A percentile compares a stretch with the other conserved stretches of the same genome.
Conservation (phyloP, 2,329 filamentous ascomycete genomes). For the Epichloe brachyelytri region DNA sequence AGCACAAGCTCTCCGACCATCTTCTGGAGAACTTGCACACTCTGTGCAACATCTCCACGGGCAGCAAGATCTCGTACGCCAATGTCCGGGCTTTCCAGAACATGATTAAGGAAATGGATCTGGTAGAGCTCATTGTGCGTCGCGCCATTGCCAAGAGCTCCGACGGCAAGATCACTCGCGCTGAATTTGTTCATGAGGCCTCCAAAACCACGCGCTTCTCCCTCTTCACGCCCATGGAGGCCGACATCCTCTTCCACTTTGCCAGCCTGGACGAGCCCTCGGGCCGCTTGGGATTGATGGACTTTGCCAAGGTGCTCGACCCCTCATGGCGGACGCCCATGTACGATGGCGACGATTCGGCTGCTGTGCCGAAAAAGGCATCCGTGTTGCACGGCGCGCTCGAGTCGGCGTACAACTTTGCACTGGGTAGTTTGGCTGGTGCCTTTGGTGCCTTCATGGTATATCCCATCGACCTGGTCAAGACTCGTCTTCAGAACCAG, state of each 20-base stretch:
- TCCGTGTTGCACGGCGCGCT: constrained; percentile 44
- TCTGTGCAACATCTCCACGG: constrained; percentile 84
- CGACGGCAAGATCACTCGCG: constrained; percentile 86
- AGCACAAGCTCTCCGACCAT: constrained; percentile 95
- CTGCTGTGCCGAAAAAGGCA: constrained; percentile 14
- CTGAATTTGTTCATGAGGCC: constrained; percentile 91
- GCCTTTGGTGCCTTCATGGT: constrained; percentile 99
- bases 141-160: constrained; percentile 70
- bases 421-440: constrained; percentile 76
- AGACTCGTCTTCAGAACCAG: constrained; percentile 98
- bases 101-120: constrained; percentile 93
- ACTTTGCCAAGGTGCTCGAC: constrained; percentile 93
- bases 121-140: constrained; percentile 85
- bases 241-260: constrained; percentile 97
- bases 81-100: constrained; percentile 98
- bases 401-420: constrained; percentile 79
- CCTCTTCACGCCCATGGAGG: constrained; percentile 95
- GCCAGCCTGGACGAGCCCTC: constrained; percentile 84
- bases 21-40: constrained; percentile 81
- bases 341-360: constrained; percentile 35
- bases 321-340: constrained; percentile 68
- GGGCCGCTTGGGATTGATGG: constrained; percentile 64
- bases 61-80: constrained; percentile 92
- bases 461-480: constrained; percentile 96
- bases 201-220: constrained; percentile 86